Base-by-base conservation (phyloP, 306 rosid species). In the Cucurbita maxima region DNA sequence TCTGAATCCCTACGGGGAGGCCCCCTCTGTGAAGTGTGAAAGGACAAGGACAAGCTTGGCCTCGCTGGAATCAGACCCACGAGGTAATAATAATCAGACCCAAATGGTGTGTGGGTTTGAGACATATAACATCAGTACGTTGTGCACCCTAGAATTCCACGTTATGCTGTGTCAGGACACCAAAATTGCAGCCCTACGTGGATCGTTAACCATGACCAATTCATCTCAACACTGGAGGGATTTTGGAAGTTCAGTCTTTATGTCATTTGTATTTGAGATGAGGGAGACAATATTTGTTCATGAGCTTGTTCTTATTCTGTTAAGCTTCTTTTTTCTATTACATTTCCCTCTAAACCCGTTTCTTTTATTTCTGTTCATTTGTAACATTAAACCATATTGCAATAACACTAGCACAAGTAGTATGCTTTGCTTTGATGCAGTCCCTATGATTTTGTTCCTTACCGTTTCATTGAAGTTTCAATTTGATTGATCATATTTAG, bases 141-240 rank as follows among this genome's bases (percentile, higher is more conserved):
- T 73, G 85, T 76, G 79, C 77, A 58, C 44, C 10, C 74, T 48
- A 62, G 37, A 43, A 74, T 44, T 80, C 82, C 81, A 85, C 86
- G 83, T 79, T 13, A 81, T 71, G 44, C 52, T 67, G 30, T 81
- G 77, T 75, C 75, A 74, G 58, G 79, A 58, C 83, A 77, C 72
- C 55, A 45, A 55, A 36, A 75, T 69, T 56, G 41, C 40, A 25
- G 18, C 72, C 73, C 41, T 58, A 30, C 34, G 34, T 30, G 34
- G 34, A 30, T 30, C 34, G 34, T 30, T 30, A 30, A 30, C 34
- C 34, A 30, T 30, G 34, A 30, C 34, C 34, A 36, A 71, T 77
- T 73, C 34, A 85, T 68, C 43, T 14, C 8, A 15, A 51, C 12
- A 30, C 12, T 1, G 40, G 18, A 34, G 25, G 19, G 20, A 4